Evolutionary conservation across 352 stramenopile species (phyloP), one percentile per base, ranked within the genome.

Genomic region (Albugo candida): DNA sequence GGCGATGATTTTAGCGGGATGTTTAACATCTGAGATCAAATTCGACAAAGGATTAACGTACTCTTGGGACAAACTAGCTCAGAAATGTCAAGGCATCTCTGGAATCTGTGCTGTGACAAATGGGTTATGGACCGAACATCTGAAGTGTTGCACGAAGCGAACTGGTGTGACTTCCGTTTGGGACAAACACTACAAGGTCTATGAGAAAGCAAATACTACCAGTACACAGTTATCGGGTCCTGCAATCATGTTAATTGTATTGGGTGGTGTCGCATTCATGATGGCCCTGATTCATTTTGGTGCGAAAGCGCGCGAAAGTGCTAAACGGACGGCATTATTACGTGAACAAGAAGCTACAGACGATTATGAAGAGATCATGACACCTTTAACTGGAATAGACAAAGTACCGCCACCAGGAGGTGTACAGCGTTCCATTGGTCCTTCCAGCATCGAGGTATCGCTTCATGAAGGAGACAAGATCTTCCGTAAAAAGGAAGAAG

Each of bases 361-460:
- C 56, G 78, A 91, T 62, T 91, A 91, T 60, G 78, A 91, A 63
- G 78, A 91, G 66, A 83, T 91, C 42, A 88, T 88, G 78, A 91
- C 78, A 43, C 78, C 78, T n/a, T 64, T 91, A 10, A 84, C 78
- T n/a, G 58, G 61, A 11, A 64, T 56, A 41, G 67, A 74, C 27
- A 88, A 86, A 47, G 24, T 31, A 8, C 58, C 61, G n/a, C 70
- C 77, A 2, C 63, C 69, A 37, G 51, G 13, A 41, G 57, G 72
- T 20, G 56, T 81, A 48, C 61, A 76, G 38, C 78, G 72, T 44
- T 59, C 71, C 8, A 81, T 89, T 19, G 73, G 74, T 0, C 74
- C 75, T 1, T 52, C 55, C 20, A 72, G 57, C 46, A 49, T 92
- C 35, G 78, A 92, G 40, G 73, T 88, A 6, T 92, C 78, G 40